These are phyloP conservation scores for Starmerella floricola DNA, from an alignment of 805 yeast genomes.

Conservation along the genomic window DNA sequence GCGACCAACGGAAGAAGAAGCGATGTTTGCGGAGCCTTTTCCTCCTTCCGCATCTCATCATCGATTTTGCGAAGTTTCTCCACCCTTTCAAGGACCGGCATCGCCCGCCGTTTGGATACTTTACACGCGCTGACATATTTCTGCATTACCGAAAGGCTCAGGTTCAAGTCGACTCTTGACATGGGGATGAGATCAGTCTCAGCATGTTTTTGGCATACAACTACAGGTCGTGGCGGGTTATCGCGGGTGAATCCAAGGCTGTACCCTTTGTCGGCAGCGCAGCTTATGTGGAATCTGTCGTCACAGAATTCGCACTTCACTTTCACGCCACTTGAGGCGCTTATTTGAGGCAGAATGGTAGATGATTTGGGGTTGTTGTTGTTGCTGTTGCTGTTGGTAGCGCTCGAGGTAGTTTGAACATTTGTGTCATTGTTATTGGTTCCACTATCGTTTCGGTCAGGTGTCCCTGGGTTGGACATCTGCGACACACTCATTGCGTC, in stretches of 20 bases:
- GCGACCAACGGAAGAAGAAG: background rate
- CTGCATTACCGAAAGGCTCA: slow-evolving; percentile 26
- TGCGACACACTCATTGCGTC: too few species aligned
- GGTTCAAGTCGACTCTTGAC: slow-evolving; percentile 21
- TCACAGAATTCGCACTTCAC: slow-evolving; percentile 17
- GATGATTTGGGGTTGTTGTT: too few species aligned
- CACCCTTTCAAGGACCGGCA: background rate
- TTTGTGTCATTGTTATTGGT: too few species aligned
- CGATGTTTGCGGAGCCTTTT: background rate
- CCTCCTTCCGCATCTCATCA: too few species aligned
- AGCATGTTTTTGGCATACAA: slow-evolving; percentile 27
- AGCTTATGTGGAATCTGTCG: slow-evolving; percentile 38
- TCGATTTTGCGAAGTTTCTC: background rate
- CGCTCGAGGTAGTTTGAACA: too few species aligned
- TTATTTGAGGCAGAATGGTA: background rate
- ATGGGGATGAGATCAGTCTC: slow-evolving; percentile 19
- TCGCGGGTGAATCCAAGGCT: slow-evolving; percentile 16
- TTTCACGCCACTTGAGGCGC: slow-evolving; percentile 2
- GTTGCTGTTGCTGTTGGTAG: too few species aligned
- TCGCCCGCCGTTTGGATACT: slow-evolving; percentile 4
- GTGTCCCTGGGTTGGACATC: too few species aligned
- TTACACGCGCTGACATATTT: slow-evolving; percentile 24
- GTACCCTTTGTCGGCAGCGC: slow-evolving; percentile 35
- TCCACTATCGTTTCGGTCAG: too few species aligned
- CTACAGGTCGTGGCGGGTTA: slow-evolving; percentile 22